phyloP scores from a whole-genome alignment of 306 rosid species.

The Sicyos baderoa region DNA sequence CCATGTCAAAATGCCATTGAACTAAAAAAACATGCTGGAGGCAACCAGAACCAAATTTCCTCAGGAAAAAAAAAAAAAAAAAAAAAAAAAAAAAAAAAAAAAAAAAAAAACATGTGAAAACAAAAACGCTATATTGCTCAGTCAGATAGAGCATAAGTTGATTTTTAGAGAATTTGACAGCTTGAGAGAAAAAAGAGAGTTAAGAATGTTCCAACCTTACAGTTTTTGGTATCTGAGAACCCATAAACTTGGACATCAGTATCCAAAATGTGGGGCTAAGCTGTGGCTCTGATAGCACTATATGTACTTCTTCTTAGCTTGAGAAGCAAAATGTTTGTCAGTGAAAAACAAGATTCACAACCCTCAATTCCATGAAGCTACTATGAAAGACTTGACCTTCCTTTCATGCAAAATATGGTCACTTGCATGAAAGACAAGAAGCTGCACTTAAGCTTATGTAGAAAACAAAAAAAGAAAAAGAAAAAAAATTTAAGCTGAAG shows the following conservation, averaged over 20 bases:
- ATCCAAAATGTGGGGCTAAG: neutral
- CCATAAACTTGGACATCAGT: slow-evolving; percentile 26
- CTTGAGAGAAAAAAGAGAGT: slow-evolving; percentile 9
- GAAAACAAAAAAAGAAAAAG: too few species aligned
- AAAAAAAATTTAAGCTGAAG: neutral
- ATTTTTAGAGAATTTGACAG: neutral
- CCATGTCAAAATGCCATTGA: neutral
- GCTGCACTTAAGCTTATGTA: neutral
- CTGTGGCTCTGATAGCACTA: neutral
- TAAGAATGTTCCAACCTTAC: slow-evolving; percentile 42
- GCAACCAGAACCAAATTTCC: neutral
- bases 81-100: too few species aligned
- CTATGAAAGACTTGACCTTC: neutral
- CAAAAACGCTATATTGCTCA: neutral
- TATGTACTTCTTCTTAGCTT: neutral
- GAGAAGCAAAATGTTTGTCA: neutral
- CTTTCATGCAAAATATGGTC: neutral
- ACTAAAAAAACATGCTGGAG: neutral
- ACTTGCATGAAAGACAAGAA: slow-evolving; percentile 3
- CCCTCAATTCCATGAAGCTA: slow-evolving; percentile 1
- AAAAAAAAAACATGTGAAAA: neutral
- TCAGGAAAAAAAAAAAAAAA: too few species aligned
- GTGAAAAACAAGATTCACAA: neutral
- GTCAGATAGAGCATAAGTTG: neutral
- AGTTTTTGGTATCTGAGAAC: slow-evolving; percentile 30